A percentile compares a stretch with the other conserved stretches of the same genome.
Evolutionary conservation across 2,329 filamentous ascomycete genomes (phyloP).

Genomic region (Ophiocordyceps sinensis): DNA sequence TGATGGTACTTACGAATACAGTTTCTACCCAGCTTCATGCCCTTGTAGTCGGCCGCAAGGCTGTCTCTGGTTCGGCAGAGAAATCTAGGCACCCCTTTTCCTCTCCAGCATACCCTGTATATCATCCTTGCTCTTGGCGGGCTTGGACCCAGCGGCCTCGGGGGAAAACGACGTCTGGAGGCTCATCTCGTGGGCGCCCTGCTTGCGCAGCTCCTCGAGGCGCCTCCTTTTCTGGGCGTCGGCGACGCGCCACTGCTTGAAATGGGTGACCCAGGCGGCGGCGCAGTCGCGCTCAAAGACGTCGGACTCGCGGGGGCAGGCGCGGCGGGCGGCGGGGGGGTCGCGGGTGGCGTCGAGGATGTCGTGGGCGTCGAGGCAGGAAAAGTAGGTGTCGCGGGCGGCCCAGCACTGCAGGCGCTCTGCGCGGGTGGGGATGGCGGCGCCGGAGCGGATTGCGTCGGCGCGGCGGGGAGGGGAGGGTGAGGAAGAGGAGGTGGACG

Average conservation of each 20-base stretch:
- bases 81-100: conserved; percentile 11
- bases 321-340: conserved; percentile 20
- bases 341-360: conserved; percentile 56
- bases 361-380: conserved; percentile 66
- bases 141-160: conserved; percentile 14
- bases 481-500: conserved; percentile 12
- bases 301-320: conserved; percentile 24
- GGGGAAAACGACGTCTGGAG: conserved; percentile 23
- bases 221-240: conserved; percentile 76
- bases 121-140: conserved; percentile 17
- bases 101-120: conserved; percentile 25
- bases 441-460: conserved; percentile 39
- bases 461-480: conserved; percentile 21
- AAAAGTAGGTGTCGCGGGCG: conserved; percentile 75
- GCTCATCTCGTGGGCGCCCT: conserved; percentile 52
- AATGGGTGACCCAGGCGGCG: conserved; percentile 91
- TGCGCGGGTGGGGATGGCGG: conserved; percentile 67
- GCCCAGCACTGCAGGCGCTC: conserved; percentile 82
- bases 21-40: too few relatives aligned
- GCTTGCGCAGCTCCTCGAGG: conserved; percentile 57
- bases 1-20: conserved; percentile 2
- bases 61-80: too few relatives aligned
- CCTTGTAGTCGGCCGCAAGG: too few relatives aligned
- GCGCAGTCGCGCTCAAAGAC: conserved; percentile 79
- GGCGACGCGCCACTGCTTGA: conserved; percentile 91